Evolutionary conservation across 2,329 filamentous ascomycete genomes (phyloP), one percentile per base, ranked within the genome.

Genomic region (Xylaria sp.): DNA sequence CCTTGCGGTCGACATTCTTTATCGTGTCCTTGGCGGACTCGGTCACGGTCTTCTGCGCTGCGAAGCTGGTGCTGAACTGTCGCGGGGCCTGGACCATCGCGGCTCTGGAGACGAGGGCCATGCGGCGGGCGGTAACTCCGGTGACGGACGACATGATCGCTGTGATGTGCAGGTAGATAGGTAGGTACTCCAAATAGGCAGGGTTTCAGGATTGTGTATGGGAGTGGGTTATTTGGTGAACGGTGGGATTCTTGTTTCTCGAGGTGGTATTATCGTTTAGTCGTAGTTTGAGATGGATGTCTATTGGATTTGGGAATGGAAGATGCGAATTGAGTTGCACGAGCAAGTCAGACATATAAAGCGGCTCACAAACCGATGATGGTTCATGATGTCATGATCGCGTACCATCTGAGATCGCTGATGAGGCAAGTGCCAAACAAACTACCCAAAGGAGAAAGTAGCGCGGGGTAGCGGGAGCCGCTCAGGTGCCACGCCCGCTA

Each of bases 1-100:
- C 82, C 45, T 74, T 77, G 24, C 82, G 77, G 72, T 88, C 83
- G 5, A 86, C 82, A 5, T 72, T 73, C 71, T 87, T 85, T 52
- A 83, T 70, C 2, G 78, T 77, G 57, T 87, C 83, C 71, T 86
- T 88, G 63, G 81, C 79, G 0, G 76, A 62, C 52, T 86, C 81
- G 47, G 79, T 73, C 2, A 78, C 72, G 8, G 76, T 73, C 72
- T 84, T 85, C 43, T 74, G 74, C 7, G 71, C 61, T 1, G 69
- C 68, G 8, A 75, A 58, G 46, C 73, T 75, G 11, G 79, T 80
- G 55, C 76, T 78, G 71, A 86, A 85, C 37, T 76, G 68, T 48
- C 81, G 75, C 9, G 78, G 74, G 22, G 73, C 68, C 39, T 75
- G 64, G 40, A 73, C 65, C 39, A 74, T 72, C 39, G 73, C 69